A percentile compares a stretch with the other conserved stretches of the same genome.
Conservation (phyloP, 345 rosid genomes). For the Linum trigynum region DNA sequence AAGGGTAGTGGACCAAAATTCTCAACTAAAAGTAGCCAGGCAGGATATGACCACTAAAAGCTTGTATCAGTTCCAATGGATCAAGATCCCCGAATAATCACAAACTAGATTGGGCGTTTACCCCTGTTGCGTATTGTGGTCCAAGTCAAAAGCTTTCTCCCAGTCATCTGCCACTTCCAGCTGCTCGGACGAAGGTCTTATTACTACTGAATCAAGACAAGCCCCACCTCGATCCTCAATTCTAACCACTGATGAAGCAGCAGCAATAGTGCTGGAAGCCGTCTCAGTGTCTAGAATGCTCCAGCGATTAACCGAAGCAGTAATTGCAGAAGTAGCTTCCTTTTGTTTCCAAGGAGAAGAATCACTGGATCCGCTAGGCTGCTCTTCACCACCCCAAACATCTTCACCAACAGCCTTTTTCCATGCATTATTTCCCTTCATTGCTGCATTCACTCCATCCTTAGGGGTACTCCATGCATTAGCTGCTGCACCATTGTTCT, state of each 20-base stretch:
- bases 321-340: conserved; percentile 31
- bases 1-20: too few relatives aligned
- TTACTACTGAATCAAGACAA: conserved; percentile 7
- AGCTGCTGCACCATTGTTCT: conserved; percentile 34
- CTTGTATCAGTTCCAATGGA: too few relatives aligned
- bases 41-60: too few relatives aligned
- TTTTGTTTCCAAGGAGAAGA: conserved; percentile 40
- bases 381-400: conserved; percentile 56
- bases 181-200: conserved; percentile 9
- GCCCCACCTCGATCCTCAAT: conserved; percentile 16
- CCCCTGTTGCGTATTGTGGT: background rate
- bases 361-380: conserved; percentile 29
- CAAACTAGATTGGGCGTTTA: too few relatives aligned
- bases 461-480: conserved; percentile 15
- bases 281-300: conserved; percentile 48
- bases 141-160: conserved; percentile 74
- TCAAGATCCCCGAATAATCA: too few relatives aligned
- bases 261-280: conserved; percentile 16
- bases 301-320: conserved; percentile 62
- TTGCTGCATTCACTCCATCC: conserved; percentile 17
- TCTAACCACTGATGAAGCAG: conserved; percentile 18
- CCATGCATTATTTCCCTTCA: conserved; percentile 60
- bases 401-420: conserved; percentile 63
- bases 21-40: too few relatives aligned
- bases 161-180: conserved; percentile 67